Evolutionary conservation across 2,329 filamentous ascomycete genomes (phyloP).

Genomic region (Lasiodiplodia citricola): DNA sequence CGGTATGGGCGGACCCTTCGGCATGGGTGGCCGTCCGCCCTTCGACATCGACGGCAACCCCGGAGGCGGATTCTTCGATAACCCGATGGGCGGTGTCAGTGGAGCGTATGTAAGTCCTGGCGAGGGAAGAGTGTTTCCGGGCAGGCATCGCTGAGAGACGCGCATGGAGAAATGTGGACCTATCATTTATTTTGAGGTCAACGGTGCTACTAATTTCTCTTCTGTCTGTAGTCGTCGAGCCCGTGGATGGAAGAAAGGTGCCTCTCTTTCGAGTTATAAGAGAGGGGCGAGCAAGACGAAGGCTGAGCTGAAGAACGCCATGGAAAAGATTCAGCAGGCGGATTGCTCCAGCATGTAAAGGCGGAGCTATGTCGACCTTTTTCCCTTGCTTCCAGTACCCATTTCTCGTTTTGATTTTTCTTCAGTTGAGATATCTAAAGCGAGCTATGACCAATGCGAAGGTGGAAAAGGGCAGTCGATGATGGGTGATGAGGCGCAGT

Average conservation of each 20-base stretch:
- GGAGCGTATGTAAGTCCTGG: constrained; percentile 17
- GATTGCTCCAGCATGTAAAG: not conserved
- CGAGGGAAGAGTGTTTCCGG: constrained; percentile 1
- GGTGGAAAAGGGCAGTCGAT: not conserved
- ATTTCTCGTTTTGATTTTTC: not conserved
- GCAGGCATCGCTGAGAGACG: constrained; percentile 2
- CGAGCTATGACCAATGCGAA: not conserved
- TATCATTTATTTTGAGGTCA: not conserved
- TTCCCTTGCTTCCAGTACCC: not conserved
- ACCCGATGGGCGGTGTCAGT: not conserved
- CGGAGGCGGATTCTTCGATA: constrained; percentile 8
- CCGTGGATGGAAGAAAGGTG: not conserved
- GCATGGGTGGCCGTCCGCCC: not conserved
- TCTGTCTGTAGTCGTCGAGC: not conserved
- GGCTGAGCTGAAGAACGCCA: not conserved
- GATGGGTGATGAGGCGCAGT: not conserved
- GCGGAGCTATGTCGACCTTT: not conserved
- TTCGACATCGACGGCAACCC: constrained; percentile 11
- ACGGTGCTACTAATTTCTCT: not conserved
- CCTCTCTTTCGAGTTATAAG: not conserved
- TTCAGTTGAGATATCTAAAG: not conserved
- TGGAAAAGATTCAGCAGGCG: not conserved
- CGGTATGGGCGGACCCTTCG: not conserved
- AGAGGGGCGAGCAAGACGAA: not conserved
- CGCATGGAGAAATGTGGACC: not conserved